phyloP scores from a whole-genome alignment of 225 moss, liverwort and hornwort species.

The Climacium dendroides region DNA sequence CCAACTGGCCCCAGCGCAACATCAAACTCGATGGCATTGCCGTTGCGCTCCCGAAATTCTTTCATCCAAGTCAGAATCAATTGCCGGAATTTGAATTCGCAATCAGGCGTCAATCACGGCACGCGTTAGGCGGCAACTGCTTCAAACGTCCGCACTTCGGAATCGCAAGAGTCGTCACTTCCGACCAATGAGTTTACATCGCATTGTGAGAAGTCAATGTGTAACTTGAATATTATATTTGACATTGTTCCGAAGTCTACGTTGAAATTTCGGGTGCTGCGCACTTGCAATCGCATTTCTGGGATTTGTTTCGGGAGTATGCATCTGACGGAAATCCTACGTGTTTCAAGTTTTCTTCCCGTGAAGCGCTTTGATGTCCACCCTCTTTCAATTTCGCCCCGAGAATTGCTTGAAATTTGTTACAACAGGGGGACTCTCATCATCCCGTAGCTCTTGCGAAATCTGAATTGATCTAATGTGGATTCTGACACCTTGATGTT shows the following conservation, averaged over 20 bases:
- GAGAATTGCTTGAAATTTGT: background rate
- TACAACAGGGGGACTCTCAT: background rate
- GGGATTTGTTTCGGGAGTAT: background rate
- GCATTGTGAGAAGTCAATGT: background rate
- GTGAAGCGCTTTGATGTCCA: background rate
- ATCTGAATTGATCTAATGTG: background rate
- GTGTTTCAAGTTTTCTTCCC: background rate
- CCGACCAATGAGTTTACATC: background rate
- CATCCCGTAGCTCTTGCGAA: background rate
- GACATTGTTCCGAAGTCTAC: background rate
- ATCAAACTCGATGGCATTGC: background rate
- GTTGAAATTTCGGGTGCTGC: background rate
- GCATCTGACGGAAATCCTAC: no score
- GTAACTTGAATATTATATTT: background rate
- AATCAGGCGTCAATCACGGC: background rate
- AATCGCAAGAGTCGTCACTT: background rate
- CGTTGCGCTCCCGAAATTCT: background rate
- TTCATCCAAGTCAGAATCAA: background rate
- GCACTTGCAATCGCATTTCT: background rate
- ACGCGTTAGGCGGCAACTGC: background rate
- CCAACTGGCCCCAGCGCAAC: background rate
- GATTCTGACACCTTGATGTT: background rate
- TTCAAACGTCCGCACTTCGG: background rate
- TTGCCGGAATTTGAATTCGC: background rate
- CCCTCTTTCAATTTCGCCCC: background rate